Conservation (phyloP, 2,329 filamentous ascomycete species). For the Chrysoporthe cubensis region DNA sequence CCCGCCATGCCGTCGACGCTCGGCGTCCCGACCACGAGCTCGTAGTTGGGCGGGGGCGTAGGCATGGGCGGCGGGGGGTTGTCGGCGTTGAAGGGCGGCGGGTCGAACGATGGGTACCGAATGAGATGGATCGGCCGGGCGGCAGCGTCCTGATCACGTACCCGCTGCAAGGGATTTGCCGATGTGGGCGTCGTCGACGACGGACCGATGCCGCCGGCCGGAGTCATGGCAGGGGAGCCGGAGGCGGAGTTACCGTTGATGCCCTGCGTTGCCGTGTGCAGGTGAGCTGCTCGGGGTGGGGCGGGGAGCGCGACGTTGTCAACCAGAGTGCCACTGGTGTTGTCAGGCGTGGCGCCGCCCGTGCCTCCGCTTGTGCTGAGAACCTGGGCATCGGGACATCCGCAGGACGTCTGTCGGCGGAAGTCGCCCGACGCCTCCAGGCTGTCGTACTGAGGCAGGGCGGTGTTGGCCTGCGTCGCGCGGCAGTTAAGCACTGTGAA, state of each 20-base stretch:
- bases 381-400: conserved; percentile 56
- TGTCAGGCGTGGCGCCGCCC: conserved; percentile 54
- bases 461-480: conserved; percentile 88
- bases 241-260: conserved; percentile 25
- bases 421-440: conserved; percentile 56
- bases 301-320: conserved; percentile 47
- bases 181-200: conserved; percentile 31
- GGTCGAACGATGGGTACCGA: conserved; percentile 83
- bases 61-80: conserved; percentile 68
- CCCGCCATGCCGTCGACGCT: conserved; percentile 76
- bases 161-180: conserved; percentile 40
- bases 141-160: conserved; percentile 40
- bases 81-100: conserved; percentile 84
- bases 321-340: conserved; percentile 56
- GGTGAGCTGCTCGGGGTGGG: conserved; percentile 61
- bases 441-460: conserved; percentile 75
- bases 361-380: conserved; percentile 56
- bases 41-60: conserved; percentile 86
- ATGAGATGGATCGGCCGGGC: conserved; percentile 82
- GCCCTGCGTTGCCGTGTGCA: conserved; percentile 39
- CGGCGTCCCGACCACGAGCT: conserved; percentile 72
- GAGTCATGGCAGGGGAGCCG: conserved; percentile 29
- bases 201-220: conserved; percentile 24
- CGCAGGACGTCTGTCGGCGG: conserved; percentile 53
- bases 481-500: conserved; percentile 93